A percentile compares a stretch with the other conserved stretches of the same genome.
Conservation (phyloP, 177 flowering plant genomes). For the Vitis hybrid region DNA sequence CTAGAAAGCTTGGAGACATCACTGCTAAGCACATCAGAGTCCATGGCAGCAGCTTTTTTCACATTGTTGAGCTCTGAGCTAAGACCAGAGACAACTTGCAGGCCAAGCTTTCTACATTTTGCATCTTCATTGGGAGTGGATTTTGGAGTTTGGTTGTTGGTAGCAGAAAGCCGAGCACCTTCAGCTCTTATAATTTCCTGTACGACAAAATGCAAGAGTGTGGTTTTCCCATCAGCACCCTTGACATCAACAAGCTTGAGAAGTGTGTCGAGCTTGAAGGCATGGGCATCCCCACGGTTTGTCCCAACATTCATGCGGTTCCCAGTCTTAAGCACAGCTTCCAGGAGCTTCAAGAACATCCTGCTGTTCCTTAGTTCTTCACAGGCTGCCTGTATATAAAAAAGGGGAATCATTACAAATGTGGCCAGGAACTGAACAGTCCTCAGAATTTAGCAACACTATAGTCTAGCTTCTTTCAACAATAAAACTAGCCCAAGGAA, state of each 20-base stretch:
- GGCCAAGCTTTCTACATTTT: constrained; percentile 50
- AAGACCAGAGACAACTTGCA: constrained; percentile 62
- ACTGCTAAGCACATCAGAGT: constrained; percentile 59
- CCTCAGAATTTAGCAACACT: neutral
- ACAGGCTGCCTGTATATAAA: constrained; percentile 55
- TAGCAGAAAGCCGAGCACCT: constrained; percentile 38
- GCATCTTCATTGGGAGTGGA: constrained; percentile 35
- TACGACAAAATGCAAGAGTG: constrained; percentile 75
- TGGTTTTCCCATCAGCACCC: constrained; percentile 78
- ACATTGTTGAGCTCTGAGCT: constrained; percentile 59
- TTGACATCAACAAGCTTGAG: constrained; percentile 75
- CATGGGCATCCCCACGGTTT: constrained; percentile 74
- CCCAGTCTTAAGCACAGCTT: constrained; percentile 78
- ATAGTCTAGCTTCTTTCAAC: neutral
- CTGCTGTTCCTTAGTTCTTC: constrained; percentile 67
- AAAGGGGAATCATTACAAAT: neutral
- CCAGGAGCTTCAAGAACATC: constrained; percentile 70
- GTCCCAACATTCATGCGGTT: constrained; percentile 85
- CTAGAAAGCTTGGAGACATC: constrained; percentile 56
- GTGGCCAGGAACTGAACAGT: neutral
- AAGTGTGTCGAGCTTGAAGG: constrained; percentile 77
- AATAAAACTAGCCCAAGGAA: neutral
- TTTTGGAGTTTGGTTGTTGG: constrained; percentile 21
- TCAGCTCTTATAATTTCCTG: constrained; percentile 74
- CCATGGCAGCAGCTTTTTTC: constrained; percentile 82